Conservation (phyloP, 139 green algal species). For the Chlorella sp. region DNA sequence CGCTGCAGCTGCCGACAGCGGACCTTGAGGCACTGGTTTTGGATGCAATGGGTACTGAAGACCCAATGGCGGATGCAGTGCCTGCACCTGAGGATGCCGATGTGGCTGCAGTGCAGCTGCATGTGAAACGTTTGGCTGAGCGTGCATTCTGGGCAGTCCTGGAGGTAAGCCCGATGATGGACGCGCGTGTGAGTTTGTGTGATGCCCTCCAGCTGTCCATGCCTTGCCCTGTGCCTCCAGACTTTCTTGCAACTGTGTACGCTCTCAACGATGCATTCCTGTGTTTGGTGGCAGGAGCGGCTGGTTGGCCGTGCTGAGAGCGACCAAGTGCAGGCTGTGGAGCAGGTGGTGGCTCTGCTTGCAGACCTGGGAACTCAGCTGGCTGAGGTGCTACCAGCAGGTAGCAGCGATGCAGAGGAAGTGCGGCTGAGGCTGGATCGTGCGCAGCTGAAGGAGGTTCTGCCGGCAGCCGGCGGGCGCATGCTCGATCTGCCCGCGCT, state of each 20-base stretch:
- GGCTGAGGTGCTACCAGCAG: conserved; percentile 41
- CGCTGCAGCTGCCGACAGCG: conserved; percentile 47
- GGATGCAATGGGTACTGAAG: conserved; percentile 44
- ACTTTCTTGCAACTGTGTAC: too few relatives aligned
- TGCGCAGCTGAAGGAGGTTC: conserved; percentile 19
- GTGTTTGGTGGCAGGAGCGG: not conserved
- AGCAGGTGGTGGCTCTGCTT: conserved; percentile 52
- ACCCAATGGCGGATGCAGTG: conserved; percentile 16
- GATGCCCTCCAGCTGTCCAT: too few relatives aligned
- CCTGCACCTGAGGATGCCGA: not conserved
- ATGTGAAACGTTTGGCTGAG: conserved; percentile 69
- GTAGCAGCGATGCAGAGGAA: conserved; percentile 12
- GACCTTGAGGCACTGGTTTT: conserved; percentile 66
- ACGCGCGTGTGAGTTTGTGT: not conserved
- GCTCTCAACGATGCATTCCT: not conserved
- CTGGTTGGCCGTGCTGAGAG: not conserved
- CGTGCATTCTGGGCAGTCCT: conserved; percentile 79
- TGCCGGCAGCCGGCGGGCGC: not conserved
- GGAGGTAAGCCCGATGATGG: not conserved
- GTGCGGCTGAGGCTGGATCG: conserved; percentile 40
- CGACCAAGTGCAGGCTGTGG: not conserved
- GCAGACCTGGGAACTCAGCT: conserved; percentile 55
- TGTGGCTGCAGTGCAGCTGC: conserved; percentile 35
- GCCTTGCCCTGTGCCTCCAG: too few relatives aligned
- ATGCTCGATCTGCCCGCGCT: not conserved